These are phyloP conservation scores for Pseudogymnoascus sp. DNA, from an alignment of 2,329 filamentous ascomycete species.

Conservation along the genomic window DNA sequence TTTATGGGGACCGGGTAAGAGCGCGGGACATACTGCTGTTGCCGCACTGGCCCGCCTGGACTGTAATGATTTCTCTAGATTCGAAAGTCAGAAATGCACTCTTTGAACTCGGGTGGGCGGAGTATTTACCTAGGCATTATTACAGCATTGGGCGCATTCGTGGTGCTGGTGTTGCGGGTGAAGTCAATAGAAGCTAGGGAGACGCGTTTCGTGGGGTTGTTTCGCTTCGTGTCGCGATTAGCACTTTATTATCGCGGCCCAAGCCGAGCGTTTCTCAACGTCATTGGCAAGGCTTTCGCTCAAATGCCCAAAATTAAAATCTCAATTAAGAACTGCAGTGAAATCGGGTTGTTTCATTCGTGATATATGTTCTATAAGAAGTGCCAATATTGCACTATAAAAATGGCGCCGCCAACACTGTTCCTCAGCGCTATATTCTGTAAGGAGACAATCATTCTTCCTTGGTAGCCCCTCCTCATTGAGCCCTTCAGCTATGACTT, in stretches of 20 bases:
- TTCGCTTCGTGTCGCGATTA: conserved; percentile 6
- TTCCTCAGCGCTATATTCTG: background rate
- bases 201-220: conserved; percentile 12
- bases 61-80: conserved; percentile 91
- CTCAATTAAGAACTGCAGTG: background rate
- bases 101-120: background rate
- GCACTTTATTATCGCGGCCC: background rate
- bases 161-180: background rate
- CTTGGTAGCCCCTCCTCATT: background rate
- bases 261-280: background rate
- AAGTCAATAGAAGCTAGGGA: conserved; percentile 1
- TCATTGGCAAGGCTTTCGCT: background rate
- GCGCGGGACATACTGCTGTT: conserved; percentile 75
- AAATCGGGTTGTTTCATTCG: background rate
- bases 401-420: background rate
- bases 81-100: conserved; percentile 10
- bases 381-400: background rate
- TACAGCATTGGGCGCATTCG: conserved; percentile 18
- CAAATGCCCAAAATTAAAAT: background rate
- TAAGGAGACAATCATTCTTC: background rate
- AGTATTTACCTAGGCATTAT: conserved; percentile 30
- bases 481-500: background rate
- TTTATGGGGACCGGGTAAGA: conserved; percentile 14
- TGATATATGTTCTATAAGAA: background rate
- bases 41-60: conserved; percentile 98